These are phyloP conservation scores for Serendipita sp. DNA, from an alignment of 768 basidiomycete species.

Conservation along the genomic window DNA sequence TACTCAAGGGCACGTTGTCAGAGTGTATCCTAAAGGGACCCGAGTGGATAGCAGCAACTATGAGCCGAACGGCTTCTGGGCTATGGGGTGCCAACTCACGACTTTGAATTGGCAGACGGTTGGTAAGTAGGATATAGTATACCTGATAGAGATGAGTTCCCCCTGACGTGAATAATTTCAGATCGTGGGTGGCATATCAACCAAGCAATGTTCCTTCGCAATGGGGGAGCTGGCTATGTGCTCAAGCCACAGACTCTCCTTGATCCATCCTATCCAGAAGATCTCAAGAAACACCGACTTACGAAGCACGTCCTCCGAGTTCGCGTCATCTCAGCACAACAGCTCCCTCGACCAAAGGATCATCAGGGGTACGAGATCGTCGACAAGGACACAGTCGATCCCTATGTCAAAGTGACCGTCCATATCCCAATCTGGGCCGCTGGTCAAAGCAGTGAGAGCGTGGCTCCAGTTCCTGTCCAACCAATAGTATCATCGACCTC, in stretches of 20 bases:
- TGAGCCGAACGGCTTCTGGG: slow-evolving; percentile 80
- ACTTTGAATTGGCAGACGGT: slow-evolving; percentile 97
- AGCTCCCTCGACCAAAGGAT: slow-evolving; percentile 63
- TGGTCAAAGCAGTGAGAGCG: background rate
- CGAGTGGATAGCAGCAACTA: slow-evolving; percentile 76
- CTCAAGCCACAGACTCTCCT: slow-evolving; percentile 74
- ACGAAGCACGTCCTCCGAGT: slow-evolving; percentile 32
- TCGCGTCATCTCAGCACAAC: slow-evolving; percentile 74
- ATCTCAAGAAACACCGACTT: slow-evolving; percentile 23
- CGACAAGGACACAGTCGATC: slow-evolving; percentile 45
- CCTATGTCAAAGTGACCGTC: slow-evolving; percentile 67
- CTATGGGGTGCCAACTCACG: slow-evolving; percentile 72
- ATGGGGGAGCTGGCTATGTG: slow-evolving; percentile 78
- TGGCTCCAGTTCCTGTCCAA: slow-evolving; percentile 7
- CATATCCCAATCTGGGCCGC: slow-evolving; percentile 54
- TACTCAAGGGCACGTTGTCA: slow-evolving; percentile 61
- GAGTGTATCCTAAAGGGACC: slow-evolving; percentile 75
- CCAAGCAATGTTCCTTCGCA: slow-evolving; percentile 86
- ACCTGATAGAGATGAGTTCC: background rate
- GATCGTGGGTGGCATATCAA: slow-evolving; percentile 87
- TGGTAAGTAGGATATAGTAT: slow-evolving; percentile 33
- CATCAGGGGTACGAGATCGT: slow-evolving; percentile 42
- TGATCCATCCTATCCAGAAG: slow-evolving; percentile 19
- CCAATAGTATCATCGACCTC: background rate
- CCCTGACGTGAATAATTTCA: slow-evolving; percentile 20